Base-by-base conservation (phyloP, 441 rosid species). In the Pelargonium fulgidum region DNA sequence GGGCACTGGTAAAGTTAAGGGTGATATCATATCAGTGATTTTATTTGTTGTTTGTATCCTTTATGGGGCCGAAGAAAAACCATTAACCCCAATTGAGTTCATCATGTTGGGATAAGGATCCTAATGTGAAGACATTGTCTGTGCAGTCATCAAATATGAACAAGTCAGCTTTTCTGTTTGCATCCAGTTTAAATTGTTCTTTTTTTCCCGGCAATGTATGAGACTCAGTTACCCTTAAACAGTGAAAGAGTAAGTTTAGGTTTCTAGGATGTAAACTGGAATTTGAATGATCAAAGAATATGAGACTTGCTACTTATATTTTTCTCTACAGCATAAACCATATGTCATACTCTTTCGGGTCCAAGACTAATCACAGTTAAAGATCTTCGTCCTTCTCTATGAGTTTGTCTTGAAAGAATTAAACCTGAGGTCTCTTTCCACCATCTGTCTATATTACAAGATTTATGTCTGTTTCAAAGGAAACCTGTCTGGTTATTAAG, bases 41-140 rank as follows among this genome's bases (percentile, higher is more conserved):
- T 75, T 69, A 48, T 41, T 65, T 72, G 1, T 48, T 64, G 50
- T 78, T 72, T 58, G 58, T 52, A 13, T 47, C 10, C 59, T 44
- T 9, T 67, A 0, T 7, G 42, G 42, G 66, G 75, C 75, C 10
- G 50, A 67, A 54, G 16, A 61, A 50, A 76, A 56, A 67, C 16
- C 19, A 4, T 19, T n/a, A 62, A 66, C 67, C 83, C 81, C 80
- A 26, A 20, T 67, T 71, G 45, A 73, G 82, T 78, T 79, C 83
- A 73, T 81, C 81, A 68, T 81, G 20, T 13, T 22, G 14, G 76
- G 87, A 83, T 83, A 81, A 13, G 87, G 87, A 71, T 85, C 87
- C 87, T 78, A 39, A 75, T 68, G 64, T 79, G 85, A 54, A 47
- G 73, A 78, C 19, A 54, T 16, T 54, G 22, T 19, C 22, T 73